Evolutionary conservation across 2,329 filamentous ascomycete species (phyloP), one percentile per base, ranked within the genome.

Genomic region (Ciborinia camelliae): DNA sequence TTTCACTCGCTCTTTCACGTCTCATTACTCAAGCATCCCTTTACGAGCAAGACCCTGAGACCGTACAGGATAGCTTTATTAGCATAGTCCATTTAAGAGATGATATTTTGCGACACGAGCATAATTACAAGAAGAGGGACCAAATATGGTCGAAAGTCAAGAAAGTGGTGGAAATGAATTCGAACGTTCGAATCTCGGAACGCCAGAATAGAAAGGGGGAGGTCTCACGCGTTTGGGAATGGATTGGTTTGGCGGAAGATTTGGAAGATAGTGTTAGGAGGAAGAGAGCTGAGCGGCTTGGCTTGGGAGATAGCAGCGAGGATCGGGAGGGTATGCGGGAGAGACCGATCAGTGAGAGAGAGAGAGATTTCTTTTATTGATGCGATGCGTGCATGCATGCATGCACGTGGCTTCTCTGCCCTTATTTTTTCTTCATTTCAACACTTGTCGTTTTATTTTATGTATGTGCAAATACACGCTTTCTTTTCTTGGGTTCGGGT

Each of bases 61-160:
- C 76, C 66, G 88, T 82, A 60, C 84, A 86, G 23, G 93, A 97
- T 68, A 82, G 88, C 1, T 96, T 90, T 79, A 85, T 99, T 67
- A 91, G 92, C 73, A 85, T 97, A 71, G 91, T 91, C 0, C 95
- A 98, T 75, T 80, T 99, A 62, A 84, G 95, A 66, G 95, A 99
- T 73, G 94, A 98, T 73, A 89, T 99, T 3, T 81, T 99, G 47
- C 84, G 94, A 26, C 86, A 89, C 35, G 88, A 96, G 67, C 91
- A 97, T 75, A 89, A 85, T 4, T 82, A 93, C 26, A 82, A 83
- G 10, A 86, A 92, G 71, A 84, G 95, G 45, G 90, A 95, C 74
- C 85, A 86, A 64, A 81, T 99, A 59, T 99, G 96, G 95, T 84
- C 87, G 68, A 86, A 86, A 58, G 95, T 99, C 26, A 85, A 87